phyloP scores from a whole-genome alignment of 2,329 filamentous ascomycete genomes.

The Neonectria coccinea region DNA sequence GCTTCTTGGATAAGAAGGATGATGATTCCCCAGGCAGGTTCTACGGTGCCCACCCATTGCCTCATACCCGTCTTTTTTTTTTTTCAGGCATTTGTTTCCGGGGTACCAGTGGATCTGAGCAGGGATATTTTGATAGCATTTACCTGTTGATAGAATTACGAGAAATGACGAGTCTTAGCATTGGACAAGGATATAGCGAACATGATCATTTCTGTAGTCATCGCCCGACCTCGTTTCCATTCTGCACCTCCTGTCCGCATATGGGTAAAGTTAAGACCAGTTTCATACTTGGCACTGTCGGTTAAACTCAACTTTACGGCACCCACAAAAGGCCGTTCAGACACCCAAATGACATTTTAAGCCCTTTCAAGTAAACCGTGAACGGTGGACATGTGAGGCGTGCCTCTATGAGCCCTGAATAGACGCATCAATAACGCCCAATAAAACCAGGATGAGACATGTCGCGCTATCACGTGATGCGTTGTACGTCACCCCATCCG shows the following conservation, averaged over 20 bases:
- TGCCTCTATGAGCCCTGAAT: not conserved
- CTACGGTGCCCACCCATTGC: not conserved
- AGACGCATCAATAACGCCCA: not conserved
- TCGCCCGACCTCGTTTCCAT: not conserved
- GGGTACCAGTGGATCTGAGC: not conserved
- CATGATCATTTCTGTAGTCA: too few relatives aligned
- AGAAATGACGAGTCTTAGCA: not conserved
- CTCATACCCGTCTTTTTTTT: slow-evolving; percentile 2
- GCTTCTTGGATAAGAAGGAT: slow-evolving; percentile 30
- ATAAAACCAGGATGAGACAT: not conserved
- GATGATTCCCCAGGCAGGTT: slow-evolving; percentile 33
- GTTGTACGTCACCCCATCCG: slow-evolving; percentile 10
- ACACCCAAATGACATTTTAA: not conserved
- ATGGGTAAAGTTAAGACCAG: too few relatives aligned
- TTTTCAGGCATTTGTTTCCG: not conserved
- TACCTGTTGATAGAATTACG: not conserved
- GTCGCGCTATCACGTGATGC: slow-evolving; percentile 14
- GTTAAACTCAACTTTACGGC: too few relatives aligned
- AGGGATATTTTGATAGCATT: not conserved
- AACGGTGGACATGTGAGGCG: not conserved
- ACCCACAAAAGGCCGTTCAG: not conserved
- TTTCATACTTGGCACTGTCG: too few relatives aligned
- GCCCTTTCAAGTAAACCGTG: not conserved
- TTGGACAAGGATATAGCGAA: not conserved
- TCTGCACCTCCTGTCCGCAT: too few relatives aligned